Conservation (phyloP, 257 asterid species). For the Gentiana macrophylla region DNA sequence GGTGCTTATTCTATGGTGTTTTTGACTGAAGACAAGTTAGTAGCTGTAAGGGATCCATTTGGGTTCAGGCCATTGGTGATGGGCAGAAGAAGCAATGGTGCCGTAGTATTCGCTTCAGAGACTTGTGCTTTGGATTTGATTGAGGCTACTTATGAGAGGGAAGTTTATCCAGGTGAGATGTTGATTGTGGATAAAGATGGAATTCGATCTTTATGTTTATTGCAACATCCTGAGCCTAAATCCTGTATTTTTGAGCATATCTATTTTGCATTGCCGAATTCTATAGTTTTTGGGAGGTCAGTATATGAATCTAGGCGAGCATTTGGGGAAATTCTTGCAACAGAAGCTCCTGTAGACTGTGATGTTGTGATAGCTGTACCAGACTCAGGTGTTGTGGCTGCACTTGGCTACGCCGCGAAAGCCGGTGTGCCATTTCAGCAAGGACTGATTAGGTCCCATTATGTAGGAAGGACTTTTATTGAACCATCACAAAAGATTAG, state of each 20-base stretch:
- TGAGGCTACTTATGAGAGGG: constrained; percentile 67
- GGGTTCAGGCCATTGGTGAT: constrained; percentile 44
- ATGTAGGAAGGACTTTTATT: constrained; percentile 87
- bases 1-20: constrained; percentile 86
- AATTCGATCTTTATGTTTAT: constrained; percentile 40
- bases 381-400: constrained; percentile 91
- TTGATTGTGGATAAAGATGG: constrained; percentile 40
- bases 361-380: constrained; percentile 95
- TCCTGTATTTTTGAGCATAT: constrained; percentile 86
- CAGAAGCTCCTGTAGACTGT: constrained; percentile 72
- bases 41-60: constrained; percentile 36
- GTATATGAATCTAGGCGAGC: constrained; percentile 68
- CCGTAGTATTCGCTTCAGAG: constrained; percentile 38
- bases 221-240: constrained; percentile 55
- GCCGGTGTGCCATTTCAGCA: constrained; percentile 88
- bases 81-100: constrained; percentile 45
- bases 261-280: constrained; percentile 69
- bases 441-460: constrained; percentile 82
- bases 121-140: constrained; percentile 47
- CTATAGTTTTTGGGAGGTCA: constrained; percentile 65
- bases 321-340: constrained; percentile 68
- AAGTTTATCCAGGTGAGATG: constrained; percentile 39
- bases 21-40: constrained; percentile 39
- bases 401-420: constrained; percentile 81
- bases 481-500: constrained; percentile 91